Percentiles rank a stretch among this genome's conserved stretches.
phyloP scores from a whole-genome alignment of 208 protist species.

The Acanthamoeba comandoni region DNA sequence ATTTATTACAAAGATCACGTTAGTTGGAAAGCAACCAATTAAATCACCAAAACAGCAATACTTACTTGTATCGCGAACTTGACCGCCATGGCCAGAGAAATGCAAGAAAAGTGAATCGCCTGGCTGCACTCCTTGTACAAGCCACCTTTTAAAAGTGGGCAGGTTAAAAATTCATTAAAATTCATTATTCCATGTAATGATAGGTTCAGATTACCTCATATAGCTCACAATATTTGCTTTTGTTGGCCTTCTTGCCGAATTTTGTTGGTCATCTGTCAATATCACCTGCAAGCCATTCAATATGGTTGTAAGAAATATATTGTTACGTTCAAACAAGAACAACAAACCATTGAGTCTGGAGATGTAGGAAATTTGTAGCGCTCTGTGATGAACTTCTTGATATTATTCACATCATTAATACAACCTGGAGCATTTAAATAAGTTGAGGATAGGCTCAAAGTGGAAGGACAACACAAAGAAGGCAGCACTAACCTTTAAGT shows the following conservation, averaged over 20 bases:
- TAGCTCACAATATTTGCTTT: slow-evolving; percentile 61
- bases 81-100: slow-evolving; percentile 74
- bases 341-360: slow-evolving; percentile 59
- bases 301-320: not conserved
- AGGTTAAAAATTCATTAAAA: no score
- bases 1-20: not conserved
- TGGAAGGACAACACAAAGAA: not conserved
- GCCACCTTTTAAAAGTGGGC: slow-evolving; percentile 31
- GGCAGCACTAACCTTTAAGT: not conserved
- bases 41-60: not conserved
- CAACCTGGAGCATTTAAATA: slow-evolving; percentile 6
- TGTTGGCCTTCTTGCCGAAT: slow-evolving; percentile 4
- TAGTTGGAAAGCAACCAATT: not conserved
- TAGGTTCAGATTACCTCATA: no score
- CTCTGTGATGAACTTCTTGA: slow-evolving; percentile 69
- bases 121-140: slow-evolving; percentile 16
- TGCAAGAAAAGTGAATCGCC: slow-evolving; percentile 77
- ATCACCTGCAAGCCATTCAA: slow-evolving; percentile 33
- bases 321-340: slow-evolving; percentile 6
- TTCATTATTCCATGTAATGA: no score
- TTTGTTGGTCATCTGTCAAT: slow-evolving; percentile 61
- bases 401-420: slow-evolving; percentile 71
- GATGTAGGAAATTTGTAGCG: slow-evolving; percentile 4
- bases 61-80: slow-evolving; percentile 50
- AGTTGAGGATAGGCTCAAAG: not conserved